Evolutionary conservation across 306 rosid genomes (phyloP).

Genomic region (Corylus avellana): DNA sequence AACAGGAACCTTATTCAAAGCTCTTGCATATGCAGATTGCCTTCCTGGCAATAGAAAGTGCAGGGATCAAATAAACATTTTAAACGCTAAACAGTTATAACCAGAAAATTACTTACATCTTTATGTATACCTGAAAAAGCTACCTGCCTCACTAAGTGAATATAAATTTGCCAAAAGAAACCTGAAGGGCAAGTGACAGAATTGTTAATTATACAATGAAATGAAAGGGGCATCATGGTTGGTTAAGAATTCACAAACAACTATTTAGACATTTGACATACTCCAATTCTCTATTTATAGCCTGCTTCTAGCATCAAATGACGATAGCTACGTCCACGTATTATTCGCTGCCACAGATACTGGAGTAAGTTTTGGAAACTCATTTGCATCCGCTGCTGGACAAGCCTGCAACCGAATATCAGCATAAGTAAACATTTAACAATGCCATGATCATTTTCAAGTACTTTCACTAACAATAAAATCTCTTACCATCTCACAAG

Average conservation of each 20-base stretch:
- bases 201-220: background rate
- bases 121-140: conserved; percentile 11
- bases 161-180: conserved; percentile 6
- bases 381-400: conserved; percentile 77
- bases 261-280: conserved; percentile 37
- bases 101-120: conserved; percentile 12
- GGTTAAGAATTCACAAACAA: conserved; percentile 1
- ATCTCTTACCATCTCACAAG: conserved; percentile 84
- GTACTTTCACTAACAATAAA: conserved; percentile 19
- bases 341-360: conserved; percentile 72
- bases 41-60: conserved; percentile 2
- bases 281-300: conserved; percentile 51
- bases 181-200: conserved; percentile 18
- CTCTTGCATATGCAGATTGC: background rate
- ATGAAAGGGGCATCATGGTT: background rate
- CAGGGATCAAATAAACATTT: background rate
- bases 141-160: conserved; percentile 12
- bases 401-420: conserved; percentile 61
- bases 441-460: conserved; percentile 6
- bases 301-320: conserved; percentile 85
- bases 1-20: background rate
- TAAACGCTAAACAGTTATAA: background rate
- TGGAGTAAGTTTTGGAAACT: conserved; percentile 37
- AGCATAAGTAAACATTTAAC: conserved; percentile 7
- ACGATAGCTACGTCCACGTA: conserved; percentile 93